These are phyloP conservation scores for Colletotrichum sp. DNA, from an alignment of 2,329 filamentous ascomycete genomes.

Conservation along the genomic window DNA sequence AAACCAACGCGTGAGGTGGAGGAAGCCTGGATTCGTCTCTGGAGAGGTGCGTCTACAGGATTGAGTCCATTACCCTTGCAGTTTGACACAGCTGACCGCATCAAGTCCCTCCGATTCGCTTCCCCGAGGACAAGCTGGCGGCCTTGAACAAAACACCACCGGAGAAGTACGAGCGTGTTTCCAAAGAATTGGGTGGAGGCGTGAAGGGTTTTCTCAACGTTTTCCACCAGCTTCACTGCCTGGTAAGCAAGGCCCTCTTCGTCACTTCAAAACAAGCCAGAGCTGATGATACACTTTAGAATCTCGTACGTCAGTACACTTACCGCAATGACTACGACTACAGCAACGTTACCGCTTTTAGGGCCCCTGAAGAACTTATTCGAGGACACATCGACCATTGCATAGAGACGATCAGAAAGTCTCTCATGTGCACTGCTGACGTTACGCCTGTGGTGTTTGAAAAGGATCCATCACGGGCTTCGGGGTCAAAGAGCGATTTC, in stretches of 20 bases:
- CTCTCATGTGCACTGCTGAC: conserved; percentile 16
- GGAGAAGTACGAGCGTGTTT: not conserved
- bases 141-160: not conserved
- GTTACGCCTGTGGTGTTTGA: not conserved
- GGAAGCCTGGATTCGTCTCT: conserved; percentile 13
- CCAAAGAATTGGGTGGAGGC: not conserved
- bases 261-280: not conserved
- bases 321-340: not conserved
- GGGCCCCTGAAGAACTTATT: not conserved
- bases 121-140: not conserved
- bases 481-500: not conserved
- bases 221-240: conserved; percentile 22
- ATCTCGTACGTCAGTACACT: conserved; percentile 14
- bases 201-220: conserved; percentile 15
- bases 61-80: not conserved
- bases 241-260: not conserved
- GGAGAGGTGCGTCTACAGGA: not conserved
- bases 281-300: not conserved
- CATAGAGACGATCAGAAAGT: conserved; percentile 32
- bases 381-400: conserved; percentile 33
- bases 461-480: not conserved
- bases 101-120: not conserved
- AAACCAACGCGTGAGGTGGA: conserved; percentile 12
- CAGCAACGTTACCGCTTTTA: conserved; percentile 10
- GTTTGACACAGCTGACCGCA: not conserved